Conservation (phyloP, 768 basidiomycete genomes). For the Russula sp. region DNA sequence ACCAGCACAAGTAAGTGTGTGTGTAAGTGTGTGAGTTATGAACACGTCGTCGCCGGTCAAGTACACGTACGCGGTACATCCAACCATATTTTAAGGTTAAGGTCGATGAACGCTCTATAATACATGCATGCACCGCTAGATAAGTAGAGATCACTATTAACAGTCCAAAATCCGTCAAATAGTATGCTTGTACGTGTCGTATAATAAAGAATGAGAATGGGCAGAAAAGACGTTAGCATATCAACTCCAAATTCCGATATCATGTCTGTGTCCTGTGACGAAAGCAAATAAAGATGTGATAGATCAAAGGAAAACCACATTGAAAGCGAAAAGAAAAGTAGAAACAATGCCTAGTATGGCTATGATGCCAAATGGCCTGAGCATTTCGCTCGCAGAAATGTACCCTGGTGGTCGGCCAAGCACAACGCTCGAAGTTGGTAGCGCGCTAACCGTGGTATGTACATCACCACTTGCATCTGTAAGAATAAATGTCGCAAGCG, state of each 20-base stretch:
- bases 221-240: background rate
- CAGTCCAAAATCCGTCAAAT: constrained; percentile 12
- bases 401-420: constrained; percentile 66
- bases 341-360: constrained; percentile 7
- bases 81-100: constrained; percentile 21
- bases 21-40: background rate
- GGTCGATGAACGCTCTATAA: constrained; percentile 2
- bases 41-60: constrained; percentile 11
- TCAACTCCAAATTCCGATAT: background rate
- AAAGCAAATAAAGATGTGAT: constrained; percentile 6
- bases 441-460: constrained; percentile 52
- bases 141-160: background rate
- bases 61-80: constrained; percentile 17
- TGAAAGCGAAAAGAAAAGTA: constrained; percentile 10
- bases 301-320: constrained; percentile 13
- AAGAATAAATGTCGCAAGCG: constrained; percentile 52
- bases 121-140: background rate
- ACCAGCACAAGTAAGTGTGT: constrained; percentile 1
- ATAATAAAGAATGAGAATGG: constrained; percentile 5
- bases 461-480: constrained; percentile 56
- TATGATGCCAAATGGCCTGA: background rate
- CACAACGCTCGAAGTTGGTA: constrained; percentile 45
- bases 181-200: constrained; percentile 9
- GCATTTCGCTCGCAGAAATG: background rate
- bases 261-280: background rate